phyloP scores from a whole-genome alignment of 345 rosid genomes.

The Triadica sebifera region DNA sequence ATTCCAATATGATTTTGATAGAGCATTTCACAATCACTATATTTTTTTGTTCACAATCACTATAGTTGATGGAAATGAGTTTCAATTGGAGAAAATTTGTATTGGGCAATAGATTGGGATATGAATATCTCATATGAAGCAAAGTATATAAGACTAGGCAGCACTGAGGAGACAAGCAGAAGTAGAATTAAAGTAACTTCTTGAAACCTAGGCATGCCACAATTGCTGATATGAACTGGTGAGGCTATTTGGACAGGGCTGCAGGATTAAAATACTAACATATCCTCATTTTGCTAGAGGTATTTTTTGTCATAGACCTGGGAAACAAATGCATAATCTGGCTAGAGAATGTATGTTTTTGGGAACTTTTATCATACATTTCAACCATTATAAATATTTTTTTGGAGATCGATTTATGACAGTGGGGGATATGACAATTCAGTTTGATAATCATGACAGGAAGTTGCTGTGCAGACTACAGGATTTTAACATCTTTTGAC shows the following conservation, averaged over 20 bases:
- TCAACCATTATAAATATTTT: background rate
- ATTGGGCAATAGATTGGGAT: no score
- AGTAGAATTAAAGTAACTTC: no score
- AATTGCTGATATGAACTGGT: background rate
- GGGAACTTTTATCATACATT: background rate
- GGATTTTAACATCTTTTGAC: background rate
- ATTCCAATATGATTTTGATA: background rate
- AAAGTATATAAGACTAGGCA: no score
- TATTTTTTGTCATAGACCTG: background rate
- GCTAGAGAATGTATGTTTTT: background rate
- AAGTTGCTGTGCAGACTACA: background rate
- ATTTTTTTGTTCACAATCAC: no score
- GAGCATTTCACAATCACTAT: no score
- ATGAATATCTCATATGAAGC: no score
- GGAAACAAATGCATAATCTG: constrained; percentile 2
- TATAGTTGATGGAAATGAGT: no score
- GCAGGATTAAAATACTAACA: background rate
- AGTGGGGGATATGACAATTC: background rate
- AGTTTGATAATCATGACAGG: background rate
- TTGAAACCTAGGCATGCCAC: no score
- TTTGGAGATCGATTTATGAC: background rate
- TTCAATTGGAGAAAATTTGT: no score
- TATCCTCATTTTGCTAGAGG: background rate
- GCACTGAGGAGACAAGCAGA: no score
- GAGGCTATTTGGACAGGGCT: background rate